Evolutionary conservation across 2,329 filamentous ascomycete genomes (phyloP).

Genomic region (Dryadomyces quercus-mongolicae): DNA sequence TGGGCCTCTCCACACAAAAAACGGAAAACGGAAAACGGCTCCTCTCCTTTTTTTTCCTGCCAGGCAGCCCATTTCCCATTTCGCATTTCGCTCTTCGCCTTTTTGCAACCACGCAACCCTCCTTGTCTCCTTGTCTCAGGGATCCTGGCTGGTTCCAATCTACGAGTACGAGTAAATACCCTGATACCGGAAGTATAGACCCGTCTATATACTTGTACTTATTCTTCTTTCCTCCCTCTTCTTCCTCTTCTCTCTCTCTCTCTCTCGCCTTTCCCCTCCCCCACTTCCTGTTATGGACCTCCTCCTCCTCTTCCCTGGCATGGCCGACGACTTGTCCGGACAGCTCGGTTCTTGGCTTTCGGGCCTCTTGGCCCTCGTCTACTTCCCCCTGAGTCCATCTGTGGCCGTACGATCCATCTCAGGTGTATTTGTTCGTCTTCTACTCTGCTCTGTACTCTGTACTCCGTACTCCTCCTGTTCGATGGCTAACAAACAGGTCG

Average conservation of each 20-base stretch:
- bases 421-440: constrained; percentile 11
- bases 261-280: not conserved
- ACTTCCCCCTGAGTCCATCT: constrained; percentile 9
- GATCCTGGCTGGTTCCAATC: no score
- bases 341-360: constrained; percentile 6
- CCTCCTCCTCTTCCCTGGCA: constrained; percentile 1
- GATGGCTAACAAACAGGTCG: constrained; percentile 20
- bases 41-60: not conserved
- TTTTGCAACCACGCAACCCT: not conserved
- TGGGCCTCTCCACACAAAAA: no score
- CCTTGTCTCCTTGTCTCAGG: not conserved
- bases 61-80: not conserved
- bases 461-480: not conserved
- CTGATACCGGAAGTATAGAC: no score
- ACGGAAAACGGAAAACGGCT: no score
- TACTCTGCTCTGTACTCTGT: not conserved
- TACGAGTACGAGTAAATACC: no score
- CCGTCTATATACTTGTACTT: no score
- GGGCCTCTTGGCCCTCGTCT: constrained; percentile 6
- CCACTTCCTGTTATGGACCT: not conserved
- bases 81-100: not conserved
- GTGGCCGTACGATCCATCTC: constrained; percentile 10
- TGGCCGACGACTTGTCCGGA: constrained; percentile 5
- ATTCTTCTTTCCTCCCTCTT: not conserved
- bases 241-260: not conserved